These are phyloP conservation scores for Epichloe elymi DNA, from an alignment of 2,329 filamentous ascomycete genomes.

Conservation along the genomic window DNA sequence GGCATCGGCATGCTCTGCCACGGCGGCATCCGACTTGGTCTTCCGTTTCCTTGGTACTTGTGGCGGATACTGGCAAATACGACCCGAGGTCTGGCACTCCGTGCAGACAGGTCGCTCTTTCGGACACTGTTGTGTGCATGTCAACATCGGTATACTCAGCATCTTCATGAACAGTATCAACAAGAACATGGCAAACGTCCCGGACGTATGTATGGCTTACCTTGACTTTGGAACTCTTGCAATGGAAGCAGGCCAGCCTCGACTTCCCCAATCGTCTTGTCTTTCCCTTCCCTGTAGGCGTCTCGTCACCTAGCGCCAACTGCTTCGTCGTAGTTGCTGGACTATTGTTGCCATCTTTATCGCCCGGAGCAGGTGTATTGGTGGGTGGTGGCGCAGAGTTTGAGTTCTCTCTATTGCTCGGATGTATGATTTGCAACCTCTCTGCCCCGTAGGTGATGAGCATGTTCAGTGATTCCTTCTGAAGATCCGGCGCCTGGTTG, in stretches of 20 bases:
- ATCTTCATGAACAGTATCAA: not conserved
- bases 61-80: conserved; percentile 27
- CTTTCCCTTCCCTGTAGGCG: conserved; percentile 4
- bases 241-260: conserved; percentile 22
- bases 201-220: conserved; percentile 12
- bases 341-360: conserved; percentile 8
- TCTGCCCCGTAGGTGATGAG: conserved; percentile 44
- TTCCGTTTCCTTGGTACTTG: conserved; percentile 16
- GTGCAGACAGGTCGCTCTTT: conserved; percentile 26
- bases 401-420: conserved; percentile 24
- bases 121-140: conserved; percentile 21
- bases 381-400: conserved; percentile 14
- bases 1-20: conserved; percentile 6
- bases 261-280: conserved; percentile 17
- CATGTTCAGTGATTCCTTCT: conserved; percentile 42
- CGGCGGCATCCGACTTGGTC: conserved; percentile 10
- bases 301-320: conserved; percentile 12
- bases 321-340: conserved; percentile 19
- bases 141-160: conserved; percentile 9
- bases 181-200: too few relatives aligned
- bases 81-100: conserved; percentile 20
- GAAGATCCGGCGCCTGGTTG: conserved; percentile 43
- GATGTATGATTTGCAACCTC: conserved; percentile 42
- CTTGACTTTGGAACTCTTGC: conserved; percentile 24
- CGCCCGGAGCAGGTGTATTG: conserved; percentile 12